Percentiles rank a stretch among this genome's conserved stretches.
Evolutionary conservation across 192 early-diverging fungal genomes (phyloP).

Genomic region (Coemansia sp.): DNA sequence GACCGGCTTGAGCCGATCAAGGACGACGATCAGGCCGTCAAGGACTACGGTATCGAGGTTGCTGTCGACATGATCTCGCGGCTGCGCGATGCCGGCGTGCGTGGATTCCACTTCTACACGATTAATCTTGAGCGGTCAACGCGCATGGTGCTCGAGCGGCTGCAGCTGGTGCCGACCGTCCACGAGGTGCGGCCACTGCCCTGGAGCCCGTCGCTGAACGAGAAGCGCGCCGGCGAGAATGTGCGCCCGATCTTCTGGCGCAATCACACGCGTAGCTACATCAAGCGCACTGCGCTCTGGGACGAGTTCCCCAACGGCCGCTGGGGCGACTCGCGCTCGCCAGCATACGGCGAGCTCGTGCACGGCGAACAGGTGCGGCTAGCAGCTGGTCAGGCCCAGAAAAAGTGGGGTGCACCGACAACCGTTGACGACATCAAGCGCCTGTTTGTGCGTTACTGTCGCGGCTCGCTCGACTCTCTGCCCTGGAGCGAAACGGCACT

Average conservation of each 20-base stretch:
- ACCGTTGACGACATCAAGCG: slow-evolving; percentile 63
- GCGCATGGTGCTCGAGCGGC: slow-evolving; percentile 82
- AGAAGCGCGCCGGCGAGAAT: slow-evolving; percentile 89
- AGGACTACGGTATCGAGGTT: slow-evolving; percentile 85
- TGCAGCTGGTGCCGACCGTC: slow-evolving; percentile 71
- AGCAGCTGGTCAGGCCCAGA: slow-evolving; percentile 70
- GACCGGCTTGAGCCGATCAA: slow-evolving; percentile 93
- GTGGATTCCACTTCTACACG: slow-evolving; percentile 95
- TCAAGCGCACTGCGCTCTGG: slow-evolving; percentile 89
- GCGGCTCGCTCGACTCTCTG: slow-evolving; percentile 70
- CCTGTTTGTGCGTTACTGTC: slow-evolving; percentile 84
- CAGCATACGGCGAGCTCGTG: slow-evolving; percentile 78
- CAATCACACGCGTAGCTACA: slow-evolving; percentile 91
- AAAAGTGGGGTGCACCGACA: slow-evolving; percentile 78
- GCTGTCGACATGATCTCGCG: slow-evolving; percentile 83
- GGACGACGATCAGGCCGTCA: slow-evolving; percentile 96
- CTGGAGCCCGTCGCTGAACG: slow-evolving; percentile 71
- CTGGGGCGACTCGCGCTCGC: slow-evolving; percentile 96
- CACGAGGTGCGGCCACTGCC: slow-evolving; percentile 62
- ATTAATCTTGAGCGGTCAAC: slow-evolving; percentile 90
- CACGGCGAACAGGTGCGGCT: slow-evolving; percentile 81
- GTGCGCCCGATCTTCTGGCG: slow-evolving; percentile 99
- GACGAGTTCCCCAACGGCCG: slow-evolving; percentile 98
- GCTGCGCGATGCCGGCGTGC: slow-evolving; percentile 65
- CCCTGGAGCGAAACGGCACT: slow-evolving; percentile 91